Evolutionary conservation across 768 basidiomycete species (phyloP), one percentile per base, ranked within the genome.

Genomic region (Russula abietina): DNA sequence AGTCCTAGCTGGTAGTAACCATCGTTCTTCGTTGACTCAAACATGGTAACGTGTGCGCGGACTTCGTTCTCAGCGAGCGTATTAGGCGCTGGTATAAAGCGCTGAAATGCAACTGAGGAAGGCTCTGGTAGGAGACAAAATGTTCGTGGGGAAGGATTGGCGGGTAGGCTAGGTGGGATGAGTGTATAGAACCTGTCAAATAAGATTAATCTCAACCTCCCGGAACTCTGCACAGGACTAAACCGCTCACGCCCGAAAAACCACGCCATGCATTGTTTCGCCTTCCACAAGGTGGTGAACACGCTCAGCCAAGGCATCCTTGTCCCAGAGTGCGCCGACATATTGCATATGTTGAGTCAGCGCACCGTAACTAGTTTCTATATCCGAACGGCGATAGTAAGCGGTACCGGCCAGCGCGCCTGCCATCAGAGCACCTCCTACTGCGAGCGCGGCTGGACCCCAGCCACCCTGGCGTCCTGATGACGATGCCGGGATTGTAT

Each of bases 301-400:
- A 24, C 94, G 80, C 61, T 71, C 74, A 43, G 78, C 78, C 74
- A 94, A 76, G 11, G 75, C 77, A 24, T 79, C 78, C 67, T 86
- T 83, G 68, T 95, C 86, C 94, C 93, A 96, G 33, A 97, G 74
- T 67, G 80, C 89, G 48, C 89, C 84, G 10, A 95, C 86, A 72
- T 88, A 98, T 70, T 87, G 89, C 84, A 97, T 83, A 72, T 98
- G 94, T 68, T 95, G 93, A 33, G 81, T 85, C 2, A 86, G 86
- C 86, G 87, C 93, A 12, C 78, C 75, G 68, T 88, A 88, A 2
- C 89, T 84, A 48, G 78, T 78, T 7, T 81, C 80, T 33, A 97
- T 74, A 30, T 92, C 89, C 14, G 90, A 85, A 56, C 88, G 82
- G 62, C 86, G 84, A 75, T 88, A 88, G 70, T 92, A 95, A 7